Evolutionary conservation across 176 grass and related monocot genomes (phyloP).

Genomic region (Microstegium vimineum): DNA sequence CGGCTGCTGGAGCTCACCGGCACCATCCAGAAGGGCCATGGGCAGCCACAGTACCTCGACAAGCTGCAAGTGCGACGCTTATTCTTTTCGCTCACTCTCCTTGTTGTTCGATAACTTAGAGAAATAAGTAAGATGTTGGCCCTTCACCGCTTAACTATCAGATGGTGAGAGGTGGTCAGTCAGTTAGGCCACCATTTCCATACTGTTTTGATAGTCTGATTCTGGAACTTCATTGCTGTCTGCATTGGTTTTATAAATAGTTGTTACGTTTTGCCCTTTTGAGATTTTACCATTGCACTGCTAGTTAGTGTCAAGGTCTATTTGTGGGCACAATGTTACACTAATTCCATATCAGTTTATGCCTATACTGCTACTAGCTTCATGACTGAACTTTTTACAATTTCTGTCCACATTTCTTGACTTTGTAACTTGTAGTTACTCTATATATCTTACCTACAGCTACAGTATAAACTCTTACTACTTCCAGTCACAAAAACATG

Average conservation of each 20-base stretch:
- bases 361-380: neutral
- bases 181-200: neutral
- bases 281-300: neutral
- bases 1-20: constrained; percentile 82
- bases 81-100: neutral
- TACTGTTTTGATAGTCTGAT: neutral
- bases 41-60: constrained; percentile 88
- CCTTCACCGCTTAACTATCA: neutral
- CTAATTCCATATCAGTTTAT: neutral
- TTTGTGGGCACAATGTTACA: neutral
- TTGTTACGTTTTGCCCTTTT: neutral
- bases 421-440: neutral
- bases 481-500: neutral
- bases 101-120: neutral
- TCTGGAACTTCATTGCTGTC: neutral
- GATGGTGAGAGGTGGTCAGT: neutral
- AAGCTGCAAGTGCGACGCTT: constrained; percentile 60
- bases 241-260: neutral
- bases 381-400: neutral
- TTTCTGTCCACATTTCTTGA: neutral
- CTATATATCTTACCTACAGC: neutral
- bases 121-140: neutral
- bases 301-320: neutral
- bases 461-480: neutral
- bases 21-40: constrained; percentile 85